phyloP scores from a whole-genome alignment of 495 filamentous ascomycete species.

The Penicillium tannophilum region DNA sequence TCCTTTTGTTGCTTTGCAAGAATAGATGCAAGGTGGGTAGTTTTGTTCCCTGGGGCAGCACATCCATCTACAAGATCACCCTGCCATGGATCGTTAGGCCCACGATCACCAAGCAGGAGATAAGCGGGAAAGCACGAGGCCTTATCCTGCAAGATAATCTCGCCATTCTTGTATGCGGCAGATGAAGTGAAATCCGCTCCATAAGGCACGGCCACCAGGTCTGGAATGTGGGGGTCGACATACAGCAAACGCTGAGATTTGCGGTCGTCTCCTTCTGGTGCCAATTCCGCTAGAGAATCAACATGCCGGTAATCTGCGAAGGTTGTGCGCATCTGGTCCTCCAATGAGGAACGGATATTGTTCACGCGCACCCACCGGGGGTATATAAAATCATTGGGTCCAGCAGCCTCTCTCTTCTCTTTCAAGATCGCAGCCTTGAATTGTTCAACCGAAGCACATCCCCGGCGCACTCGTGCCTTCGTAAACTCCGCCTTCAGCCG shows the following conservation, averaged over 20 bases:
- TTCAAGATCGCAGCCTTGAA: constrained; percentile 58
- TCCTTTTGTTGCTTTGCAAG: constrained; percentile 40
- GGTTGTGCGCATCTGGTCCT: constrained; percentile 67
- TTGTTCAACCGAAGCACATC: constrained; percentile 62
- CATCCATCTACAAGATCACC: constrained; percentile 87
- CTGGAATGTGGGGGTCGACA: constrained; percentile 77
- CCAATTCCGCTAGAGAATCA: constrained; percentile 46
- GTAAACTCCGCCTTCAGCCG: constrained; percentile 80
- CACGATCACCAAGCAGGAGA: constrained; percentile 60
- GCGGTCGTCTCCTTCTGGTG: constrained; percentile 20
- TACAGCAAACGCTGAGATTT: constrained; percentile 40
- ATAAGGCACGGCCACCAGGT: constrained; percentile 77
- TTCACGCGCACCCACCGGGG: constrained; percentile 93
- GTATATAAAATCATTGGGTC: constrained; percentile 39
- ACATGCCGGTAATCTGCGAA: constrained; percentile 61
- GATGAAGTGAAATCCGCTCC: constrained; percentile 66
- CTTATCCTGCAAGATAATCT: constrained; percentile 92
- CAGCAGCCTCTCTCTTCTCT: constrained; percentile 34
- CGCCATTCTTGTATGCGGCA: constrained; percentile 70
- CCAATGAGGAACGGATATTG: constrained; percentile 67
- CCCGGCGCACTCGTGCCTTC: constrained; percentile 70
- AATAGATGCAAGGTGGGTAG: constrained; percentile 86
- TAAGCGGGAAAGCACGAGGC: constrained; percentile 95
- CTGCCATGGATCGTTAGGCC: constrained; percentile 31
- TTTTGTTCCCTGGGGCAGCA: constrained; percentile 95